Conservation (phyloP, 164 flowering plant species). For the Nymphaea colorata region DNA sequence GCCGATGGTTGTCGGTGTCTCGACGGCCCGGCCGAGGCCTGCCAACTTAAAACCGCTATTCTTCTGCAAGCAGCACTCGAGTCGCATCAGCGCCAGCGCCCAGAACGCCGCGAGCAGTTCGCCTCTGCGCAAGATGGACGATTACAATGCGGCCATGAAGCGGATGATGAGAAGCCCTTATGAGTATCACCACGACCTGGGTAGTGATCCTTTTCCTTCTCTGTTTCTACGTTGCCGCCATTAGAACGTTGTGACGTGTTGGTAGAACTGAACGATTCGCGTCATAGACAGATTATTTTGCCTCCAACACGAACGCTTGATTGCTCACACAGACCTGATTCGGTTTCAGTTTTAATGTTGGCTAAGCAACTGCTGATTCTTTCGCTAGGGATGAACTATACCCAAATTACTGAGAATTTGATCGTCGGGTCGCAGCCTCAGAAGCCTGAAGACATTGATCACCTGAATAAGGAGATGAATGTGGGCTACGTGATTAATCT, state of each 20-base stretch:
- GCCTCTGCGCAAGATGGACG: conserved; percentile 41
- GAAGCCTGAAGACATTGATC: conserved; percentile 81
- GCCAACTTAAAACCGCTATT: too few species aligned
- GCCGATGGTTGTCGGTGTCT: not conserved
- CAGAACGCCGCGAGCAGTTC: conserved; percentile 7
- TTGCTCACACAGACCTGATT: too few species aligned
- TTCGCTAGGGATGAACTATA: conserved; percentile 82
- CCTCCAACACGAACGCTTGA: not conserved
- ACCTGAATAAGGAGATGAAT: conserved; percentile 55
- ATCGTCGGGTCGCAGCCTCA: conserved; percentile 98
- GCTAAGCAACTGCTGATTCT: not conserved
- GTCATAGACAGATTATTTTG: not conserved
- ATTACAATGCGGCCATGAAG: conserved; percentile 83
- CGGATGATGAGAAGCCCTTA: conserved; percentile 91
- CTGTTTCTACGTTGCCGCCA: not conserved
- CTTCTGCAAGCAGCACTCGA: too few species aligned
- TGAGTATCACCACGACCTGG: conserved; percentile 91
- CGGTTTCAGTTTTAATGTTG: not conserved
- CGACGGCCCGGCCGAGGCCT: too few species aligned
- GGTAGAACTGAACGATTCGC: too few species aligned
- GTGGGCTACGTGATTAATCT: conserved; percentile 84
- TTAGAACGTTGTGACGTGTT: too few species aligned
- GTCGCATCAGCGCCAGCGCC: too few species aligned
- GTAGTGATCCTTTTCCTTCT: conserved; percentile 19
- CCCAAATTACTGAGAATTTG: conserved; percentile 51